Base-by-base conservation (phyloP, 2,329 filamentous ascomycete species). In the Venturia effusa region DNA sequence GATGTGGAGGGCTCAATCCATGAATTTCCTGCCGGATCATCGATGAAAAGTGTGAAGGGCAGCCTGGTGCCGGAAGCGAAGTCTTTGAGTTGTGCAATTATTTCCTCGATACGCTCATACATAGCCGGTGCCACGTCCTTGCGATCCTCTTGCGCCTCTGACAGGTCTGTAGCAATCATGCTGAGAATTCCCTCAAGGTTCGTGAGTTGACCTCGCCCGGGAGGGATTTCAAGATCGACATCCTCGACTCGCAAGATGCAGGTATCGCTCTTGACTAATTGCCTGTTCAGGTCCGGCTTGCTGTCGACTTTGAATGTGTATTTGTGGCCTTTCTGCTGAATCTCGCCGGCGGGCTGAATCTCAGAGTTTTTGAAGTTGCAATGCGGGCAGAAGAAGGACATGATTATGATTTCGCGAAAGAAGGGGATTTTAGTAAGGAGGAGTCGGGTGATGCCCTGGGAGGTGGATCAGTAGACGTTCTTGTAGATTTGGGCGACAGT, bases 401-500 rank as follows among this genome's bases (percentile, higher is more conserved):
- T 96, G 75, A 99, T 85, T 71, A 99, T 91, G 67, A 99, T 87
- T 76, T 99, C 93, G 78, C 92, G 91, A 81, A 99, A 99, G 82
- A 91, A 97, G 19, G 94, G 94, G 64, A 99, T 97, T 68, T 86
- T 86, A 19, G 95, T 96, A 63, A 99, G 85, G 54, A 99, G 85
- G 27, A 99, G 84, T 65, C 88, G 84, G 17, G 94, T 99, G 1
- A 80, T 84, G 70, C 94, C 94, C 89, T 95, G 66, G 6, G 17
- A 1, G 2, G 24, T 41, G 54, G 41, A 37, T 43, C 39, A 27
- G 34, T 37, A 57, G 15, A 34, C 19, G 17, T 37, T 8, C 30
- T 57, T 19, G 30, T 32, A 45, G 13, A 22, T 54, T 57, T n/a
- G 11, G 32, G 37, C 11, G 43, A 34, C 34, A 55, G n/a, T 57